A percentile compares a stretch with the other conserved stretches of the same genome.
phyloP scores from a whole-genome alignment of 495 filamentous ascomycete species.

The Aspergillus nanangensis region DNA sequence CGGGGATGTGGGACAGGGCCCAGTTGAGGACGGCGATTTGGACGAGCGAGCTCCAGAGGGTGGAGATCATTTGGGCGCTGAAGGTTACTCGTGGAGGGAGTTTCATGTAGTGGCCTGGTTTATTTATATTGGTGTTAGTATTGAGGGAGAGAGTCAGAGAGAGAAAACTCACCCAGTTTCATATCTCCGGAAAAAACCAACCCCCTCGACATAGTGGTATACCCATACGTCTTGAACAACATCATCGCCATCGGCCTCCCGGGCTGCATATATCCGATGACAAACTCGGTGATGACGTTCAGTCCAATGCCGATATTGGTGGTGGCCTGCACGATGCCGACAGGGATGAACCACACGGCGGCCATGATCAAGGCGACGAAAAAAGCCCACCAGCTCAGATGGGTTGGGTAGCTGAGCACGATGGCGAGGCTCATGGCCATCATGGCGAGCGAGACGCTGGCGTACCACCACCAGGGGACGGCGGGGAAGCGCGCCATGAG shows the following conservation, averaged over 20 bases:
- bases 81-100: slow-evolving; percentile 58
- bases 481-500: slow-evolving; percentile 57
- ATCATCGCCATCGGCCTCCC: slow-evolving; percentile 60
- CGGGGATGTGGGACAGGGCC: slow-evolving; percentile 50
- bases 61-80: slow-evolving; percentile 50
- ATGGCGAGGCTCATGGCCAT: slow-evolving; percentile 50
- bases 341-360: slow-evolving; percentile 46
- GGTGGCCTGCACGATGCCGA: slow-evolving; percentile 49
- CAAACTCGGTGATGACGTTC: slow-evolving; percentile 59
- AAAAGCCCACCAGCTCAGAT: slow-evolving; percentile 50
- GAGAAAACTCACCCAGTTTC: slow-evolving; percentile 34
- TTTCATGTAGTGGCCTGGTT: slow-evolving; percentile 61
- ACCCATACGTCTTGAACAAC: slow-evolving; percentile 61
- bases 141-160: neutral
- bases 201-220: slow-evolving; percentile 54
- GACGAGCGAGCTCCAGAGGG: slow-evolving; percentile 54
- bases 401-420: slow-evolving; percentile 46
- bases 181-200: slow-evolving; percentile 48
- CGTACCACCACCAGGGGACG: slow-evolving; percentile 64
- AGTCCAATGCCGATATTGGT: slow-evolving; percentile 51
- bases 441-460: slow-evolving; percentile 39
- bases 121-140: neutral
- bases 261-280: slow-evolving; percentile 60
- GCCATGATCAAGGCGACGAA: slow-evolving; percentile 48
- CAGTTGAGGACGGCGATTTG: slow-evolving; percentile 59